A percentile compares a stretch with the other conserved stretches of the same genome.
Evolutionary conservation across 2,329 filamentous ascomycete species (phyloP).

Genomic region (Fusarium sterilihyphosum): DNA sequence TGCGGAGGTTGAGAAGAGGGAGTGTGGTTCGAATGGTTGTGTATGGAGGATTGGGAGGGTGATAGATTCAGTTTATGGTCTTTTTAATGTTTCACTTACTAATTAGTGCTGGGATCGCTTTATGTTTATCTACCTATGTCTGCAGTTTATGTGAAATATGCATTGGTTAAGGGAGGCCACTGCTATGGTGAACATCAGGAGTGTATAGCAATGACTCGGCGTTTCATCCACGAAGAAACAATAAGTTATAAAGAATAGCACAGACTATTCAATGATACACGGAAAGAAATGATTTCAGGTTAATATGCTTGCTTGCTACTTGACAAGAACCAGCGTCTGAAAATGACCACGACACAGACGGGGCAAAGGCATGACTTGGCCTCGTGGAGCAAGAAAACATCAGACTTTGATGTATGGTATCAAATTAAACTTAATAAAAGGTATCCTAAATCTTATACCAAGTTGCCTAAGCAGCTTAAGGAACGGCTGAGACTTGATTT

Average conservation of each 20-base stretch:
- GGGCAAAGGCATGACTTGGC: not conserved
- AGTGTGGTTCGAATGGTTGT: constrained; percentile 1
- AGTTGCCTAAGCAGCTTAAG: not conserved
- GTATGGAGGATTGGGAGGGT: not conserved
- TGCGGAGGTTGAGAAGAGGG: not conserved
- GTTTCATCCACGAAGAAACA: not conserved
- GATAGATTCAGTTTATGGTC: not conserved
- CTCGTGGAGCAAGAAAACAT: too few species aligned
- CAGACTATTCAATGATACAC: too few species aligned
- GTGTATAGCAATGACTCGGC: not conserved
- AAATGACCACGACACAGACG: not conserved
- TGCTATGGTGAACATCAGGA: not conserved
- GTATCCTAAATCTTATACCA: too few species aligned
- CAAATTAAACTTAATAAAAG: too few species aligned
- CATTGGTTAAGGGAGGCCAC: too few species aligned
- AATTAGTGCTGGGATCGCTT: not conserved
- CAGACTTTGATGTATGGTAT: too few species aligned
- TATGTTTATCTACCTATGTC: not conserved
- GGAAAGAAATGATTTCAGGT: not conserved
- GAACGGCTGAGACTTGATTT: not conserved
- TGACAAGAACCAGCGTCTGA: not conserved
- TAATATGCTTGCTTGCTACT: not conserved
- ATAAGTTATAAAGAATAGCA: not conserved
- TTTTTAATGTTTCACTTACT: not conserved
- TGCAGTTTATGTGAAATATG: not conserved